Evolutionary conservation across 805 yeast species (phyloP), one percentile per base, ranked within the genome.

Genomic region (Sugiyamaella smithiae): DNA sequence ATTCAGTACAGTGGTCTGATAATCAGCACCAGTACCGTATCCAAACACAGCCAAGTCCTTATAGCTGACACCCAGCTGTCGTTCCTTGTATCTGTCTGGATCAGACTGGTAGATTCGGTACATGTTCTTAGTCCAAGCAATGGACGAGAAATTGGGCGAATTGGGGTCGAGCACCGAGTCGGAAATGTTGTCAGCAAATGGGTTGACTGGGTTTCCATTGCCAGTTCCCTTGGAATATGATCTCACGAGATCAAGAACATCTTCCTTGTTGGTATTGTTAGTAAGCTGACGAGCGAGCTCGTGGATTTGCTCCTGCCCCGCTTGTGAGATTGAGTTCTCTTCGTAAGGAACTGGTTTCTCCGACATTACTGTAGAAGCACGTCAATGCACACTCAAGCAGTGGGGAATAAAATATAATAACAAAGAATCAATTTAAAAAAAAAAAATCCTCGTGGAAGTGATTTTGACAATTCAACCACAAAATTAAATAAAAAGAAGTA

Each of bases 71-170:
- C 85, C 85, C 3, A 88, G 82, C 45, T 82, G 66, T 20, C 75
- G 71, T 40, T 78, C 68, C 23, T 81, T 80, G 62, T 77, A 82
- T 59, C 78, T 73, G 2, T 81, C 88, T 0, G 80, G 79, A 57
- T 83, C 85, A 6, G 74, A 64, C 36, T 74, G 75, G 60, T 64
- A 66, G 49, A 83, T 60, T 44, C 72, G 69, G 52, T 75, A 70
- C 69, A 84, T 67, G 57, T 82, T 80, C 58, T 75, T 74, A 50
- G 83, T 77, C 89, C 90, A 85, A 52, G 72, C 76, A 52, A 72
- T 71, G 22, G 85, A 71, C 55, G 71, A 68, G 65, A 85, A 85
- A 25, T 75, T 60, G 1, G 74, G 78, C 40, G 75, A 67, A 49
- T 74, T 69, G 7, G 91, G 91, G 58, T 84, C 80, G 53, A 85